phyloP scores from a whole-genome alignment of 1,284 basidiomycete genomes.

The Cutaneotrichosporon sp. region DNA sequence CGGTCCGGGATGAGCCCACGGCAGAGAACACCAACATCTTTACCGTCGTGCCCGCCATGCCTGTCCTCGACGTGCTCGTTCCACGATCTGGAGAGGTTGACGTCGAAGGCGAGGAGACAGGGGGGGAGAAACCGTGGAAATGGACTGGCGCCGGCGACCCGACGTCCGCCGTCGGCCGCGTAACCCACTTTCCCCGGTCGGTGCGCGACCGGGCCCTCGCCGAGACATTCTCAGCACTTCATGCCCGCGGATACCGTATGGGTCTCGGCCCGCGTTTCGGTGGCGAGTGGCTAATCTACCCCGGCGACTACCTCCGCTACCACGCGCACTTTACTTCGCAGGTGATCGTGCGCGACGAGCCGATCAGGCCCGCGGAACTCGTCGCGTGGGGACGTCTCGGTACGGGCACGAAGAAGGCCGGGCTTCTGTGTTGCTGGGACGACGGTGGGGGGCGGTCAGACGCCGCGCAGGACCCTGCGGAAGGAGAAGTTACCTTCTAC shows the following conservation, averaged over 20 bases:
- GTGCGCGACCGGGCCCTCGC: constrained; percentile 32
- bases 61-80: constrained; percentile 11
- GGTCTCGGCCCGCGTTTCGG: constrained; percentile 69
- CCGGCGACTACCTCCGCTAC: constrained; percentile 91
- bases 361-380: constrained; percentile 78
- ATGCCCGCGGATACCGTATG: constrained; percentile 48
- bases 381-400: constrained; percentile 92
- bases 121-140: not conserved
- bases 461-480: constrained; percentile 10
- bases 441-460: constrained; percentile 48
- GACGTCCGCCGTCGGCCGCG: constrained; percentile 12
- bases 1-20: constrained; percentile 2
- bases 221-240: constrained; percentile 30
- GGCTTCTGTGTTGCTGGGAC: constrained; percentile 83
- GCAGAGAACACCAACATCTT: constrained; percentile 21
- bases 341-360: constrained; percentile 60
- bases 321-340: constrained; percentile 93
- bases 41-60: constrained; percentile 23
- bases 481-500: constrained; percentile 64
- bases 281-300: constrained; percentile 92
- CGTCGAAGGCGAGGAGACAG: not conserved
- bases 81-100: not conserved
- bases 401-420: constrained; percentile 96
- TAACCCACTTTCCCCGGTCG: constrained; percentile 30
- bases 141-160: not conserved